Base-by-base conservation (phyloP, 2,329 filamentous ascomycete species). In the Colletotrichum lupini region DNA sequence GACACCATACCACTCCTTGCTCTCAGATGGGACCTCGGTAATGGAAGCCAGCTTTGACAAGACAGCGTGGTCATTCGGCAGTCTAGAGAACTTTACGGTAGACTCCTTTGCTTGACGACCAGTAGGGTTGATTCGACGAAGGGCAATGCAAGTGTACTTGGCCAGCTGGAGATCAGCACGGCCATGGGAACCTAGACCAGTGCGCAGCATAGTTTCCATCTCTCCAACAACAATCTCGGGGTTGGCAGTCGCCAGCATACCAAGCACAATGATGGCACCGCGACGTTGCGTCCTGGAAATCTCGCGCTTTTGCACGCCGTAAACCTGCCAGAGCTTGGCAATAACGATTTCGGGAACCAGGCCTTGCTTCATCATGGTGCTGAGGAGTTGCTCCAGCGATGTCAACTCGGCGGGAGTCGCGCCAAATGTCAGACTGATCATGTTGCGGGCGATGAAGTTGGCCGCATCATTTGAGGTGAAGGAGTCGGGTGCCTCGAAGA, bases 341-440 rank as follows among this genome's bases (percentile, higher is more conserved):
- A 98, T 89, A 62, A 99, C 96, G 1, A 93, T 86, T 24, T 97
- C 95, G 1, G 94, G 93, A 75, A 99, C 92, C 81, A 95, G 90
- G 16, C 95, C 94, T 49, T 93, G 92, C 83, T 95, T 97, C 94
- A 98, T 98, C 97, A 99, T 99, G 0, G 95, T 98, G 75, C 94
- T 95, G 7, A 99, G 87, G 4, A 99, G 87, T 82, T 99, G 97
- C 83, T 99, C 97, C 9, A 99, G 87, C 59, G 95, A 98, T 0
- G 97, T 99, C 67, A 99, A 86, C 81, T 99, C 97, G 1, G 97
- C 97, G 0, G 96, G 95, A 0, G 96, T 97, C 1, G 96, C 95
- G 32, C 95, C 96, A 82, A 98, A 98, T 0, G 97, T 99, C 79
- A 99, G 85, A 87, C 95, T 98, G 83, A 98, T 98, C 96, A 99